Conservation (phyloP, 2,329 filamentous ascomycete species). For the Didymella keratinophila region DNA sequence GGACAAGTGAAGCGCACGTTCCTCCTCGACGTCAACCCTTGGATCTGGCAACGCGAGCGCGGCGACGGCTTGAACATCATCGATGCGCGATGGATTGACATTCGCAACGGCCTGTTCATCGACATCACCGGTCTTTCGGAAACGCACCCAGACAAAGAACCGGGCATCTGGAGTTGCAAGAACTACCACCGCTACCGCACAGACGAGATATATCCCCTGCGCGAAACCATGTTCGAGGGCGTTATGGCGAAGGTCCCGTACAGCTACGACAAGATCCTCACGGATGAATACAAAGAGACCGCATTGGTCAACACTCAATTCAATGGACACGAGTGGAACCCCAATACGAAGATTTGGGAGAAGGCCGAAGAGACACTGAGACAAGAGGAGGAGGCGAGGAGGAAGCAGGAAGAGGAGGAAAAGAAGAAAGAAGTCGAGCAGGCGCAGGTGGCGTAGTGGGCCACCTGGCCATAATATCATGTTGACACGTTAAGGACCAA, state of each 20-base stretch:
- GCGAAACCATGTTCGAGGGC: slow-evolving; percentile 77
- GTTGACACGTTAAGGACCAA: not conserved
- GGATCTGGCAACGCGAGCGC: slow-evolving; percentile 66
- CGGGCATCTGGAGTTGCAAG: slow-evolving; percentile 80
- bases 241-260: slow-evolving; percentile 74
- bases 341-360: slow-evolving; percentile 67
- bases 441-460: slow-evolving; percentile 30
- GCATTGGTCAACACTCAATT: slow-evolving; percentile 68
- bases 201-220: slow-evolving; percentile 78
- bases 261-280: slow-evolving; percentile 70
- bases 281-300: slow-evolving; percentile 70
- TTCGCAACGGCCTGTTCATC: slow-evolving; percentile 77
- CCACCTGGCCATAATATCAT: slow-evolving; percentile 25
- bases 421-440: slow-evolving; percentile 15
- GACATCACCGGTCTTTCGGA: slow-evolving; percentile 82
- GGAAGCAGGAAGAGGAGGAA: slow-evolving; percentile 24
- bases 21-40: slow-evolving; percentile 79
- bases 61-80: slow-evolving; percentile 80
- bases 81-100: slow-evolving; percentile 84
- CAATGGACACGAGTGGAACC: slow-evolving; percentile 68
- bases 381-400: slow-evolving; percentile 25
- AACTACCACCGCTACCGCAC: slow-evolving; percentile 77
- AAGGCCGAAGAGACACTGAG: slow-evolving; percentile 44
- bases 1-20: slow-evolving; percentile 61
- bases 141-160: slow-evolving; percentile 64